These are phyloP conservation scores for Talaromyces sp. DNA, from an alignment of 2,329 filamentous ascomycete genomes.

Conservation along the genomic window DNA sequence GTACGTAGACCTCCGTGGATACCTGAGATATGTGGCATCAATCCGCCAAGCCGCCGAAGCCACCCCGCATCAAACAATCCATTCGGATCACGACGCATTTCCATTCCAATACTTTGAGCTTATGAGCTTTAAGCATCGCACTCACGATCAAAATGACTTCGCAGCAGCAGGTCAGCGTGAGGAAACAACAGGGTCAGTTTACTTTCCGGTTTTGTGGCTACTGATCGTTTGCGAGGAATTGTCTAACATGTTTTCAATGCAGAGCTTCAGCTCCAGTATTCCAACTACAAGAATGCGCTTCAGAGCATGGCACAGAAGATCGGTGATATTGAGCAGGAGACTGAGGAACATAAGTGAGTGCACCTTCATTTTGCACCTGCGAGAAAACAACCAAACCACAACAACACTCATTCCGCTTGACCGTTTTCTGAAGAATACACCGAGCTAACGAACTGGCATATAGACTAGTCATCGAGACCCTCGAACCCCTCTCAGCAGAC, in stretches of 20 bases:
- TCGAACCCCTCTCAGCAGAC: constrained; percentile 75
- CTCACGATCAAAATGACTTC: constrained; percentile 35
- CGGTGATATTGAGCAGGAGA: constrained; percentile 94
- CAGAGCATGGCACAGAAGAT: constrained; percentile 96
- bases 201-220: background rate
- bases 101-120: background rate
- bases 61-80: constrained; percentile 9
- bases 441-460: constrained; percentile 9
- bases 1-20: background rate
- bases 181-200: constrained; percentile 49
- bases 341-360: constrained; percentile 96
- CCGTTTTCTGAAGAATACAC: background rate
- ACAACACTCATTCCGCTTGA: background rate
- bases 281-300: constrained; percentile 65
- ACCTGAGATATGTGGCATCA: background rate
- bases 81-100: constrained; percentile 20
- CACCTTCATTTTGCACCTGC: background rate
- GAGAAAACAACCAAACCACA: background rate
- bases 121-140: background rate
- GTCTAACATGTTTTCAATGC: constrained; percentile 3
- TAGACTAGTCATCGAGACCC: constrained; percentile 90
- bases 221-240: no score
- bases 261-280: constrained; percentile 53
- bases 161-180: constrained; percentile 41
- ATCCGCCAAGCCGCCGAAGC: background rate